These are phyloP conservation scores for Gastrolobium bilobum DNA, from an alignment of 306 rosid genomes.

Conservation along the genomic window DNA sequence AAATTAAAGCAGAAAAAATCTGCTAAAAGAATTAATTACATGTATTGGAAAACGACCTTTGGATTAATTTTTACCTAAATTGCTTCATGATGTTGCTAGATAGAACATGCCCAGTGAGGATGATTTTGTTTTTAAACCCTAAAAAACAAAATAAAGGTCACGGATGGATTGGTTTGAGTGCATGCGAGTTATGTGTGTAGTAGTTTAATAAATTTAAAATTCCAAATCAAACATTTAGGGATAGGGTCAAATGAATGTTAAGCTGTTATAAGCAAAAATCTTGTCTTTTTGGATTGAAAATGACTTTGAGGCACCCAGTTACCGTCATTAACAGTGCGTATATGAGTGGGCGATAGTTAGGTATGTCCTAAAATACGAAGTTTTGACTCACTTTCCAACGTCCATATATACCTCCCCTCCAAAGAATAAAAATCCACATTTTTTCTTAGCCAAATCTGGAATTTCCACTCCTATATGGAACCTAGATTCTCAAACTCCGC, in stretches of 20 bases:
- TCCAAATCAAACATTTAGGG: conserved; percentile 9
- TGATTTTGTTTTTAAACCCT: background rate
- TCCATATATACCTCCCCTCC: background rate
- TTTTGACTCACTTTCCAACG: conserved; percentile 49
- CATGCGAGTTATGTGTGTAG: too few species aligned
- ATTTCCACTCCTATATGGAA: conserved; percentile 46
- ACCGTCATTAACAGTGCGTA: conserved; percentile 47
- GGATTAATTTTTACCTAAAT: background rate
- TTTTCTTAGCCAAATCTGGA: conserved; percentile 39
- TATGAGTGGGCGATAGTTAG: conserved; percentile 46
- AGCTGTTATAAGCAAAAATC: background rate
- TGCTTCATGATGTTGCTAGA: conserved; percentile 6
- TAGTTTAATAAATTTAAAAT: conserved; percentile 22
- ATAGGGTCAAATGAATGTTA: conserved; percentile 41
- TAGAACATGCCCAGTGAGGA: background rate
- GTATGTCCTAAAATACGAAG: conserved; percentile 48
- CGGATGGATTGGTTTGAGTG: background rate
- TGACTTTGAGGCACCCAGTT: conserved; percentile 30
- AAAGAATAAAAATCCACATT: conserved; percentile 2
- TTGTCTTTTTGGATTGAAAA: conserved; percentile 20
- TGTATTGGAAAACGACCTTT: background rate
- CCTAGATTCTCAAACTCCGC: conserved; percentile 43
- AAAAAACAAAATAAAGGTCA: conserved; percentile 11
- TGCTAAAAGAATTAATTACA: background rate
- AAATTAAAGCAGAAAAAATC: background rate